These are phyloP conservation scores for Caryocar brasiliense DNA, from an alignment of 441 rosid species.

Conservation along the genomic window DNA sequence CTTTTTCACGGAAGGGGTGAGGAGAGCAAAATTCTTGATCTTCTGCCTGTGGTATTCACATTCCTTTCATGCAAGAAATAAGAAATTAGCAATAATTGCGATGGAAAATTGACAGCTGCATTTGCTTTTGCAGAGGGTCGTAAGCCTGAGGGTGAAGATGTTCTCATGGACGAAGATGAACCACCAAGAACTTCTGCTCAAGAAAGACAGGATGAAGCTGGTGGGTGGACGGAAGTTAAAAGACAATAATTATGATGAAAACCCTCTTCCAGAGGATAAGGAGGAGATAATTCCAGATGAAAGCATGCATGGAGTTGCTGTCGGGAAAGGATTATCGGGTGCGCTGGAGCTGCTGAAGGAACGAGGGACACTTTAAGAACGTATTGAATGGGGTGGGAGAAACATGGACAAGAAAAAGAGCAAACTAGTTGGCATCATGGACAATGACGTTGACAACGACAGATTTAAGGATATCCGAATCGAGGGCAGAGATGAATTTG, in stretches of 20 bases:
- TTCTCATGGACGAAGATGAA: slow-evolving; percentile 90
- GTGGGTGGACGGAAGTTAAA: slow-evolving; percentile 57
- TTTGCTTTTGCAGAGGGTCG: slow-evolving; percentile 48
- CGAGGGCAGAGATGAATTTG: slow-evolving; percentile 93
- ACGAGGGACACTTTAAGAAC: slow-evolving; percentile 85
- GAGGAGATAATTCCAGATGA: slow-evolving; percentile 71
- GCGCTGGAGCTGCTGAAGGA: slow-evolving; percentile 76
- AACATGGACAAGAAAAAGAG: slow-evolving; percentile 99
- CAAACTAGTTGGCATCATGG: slow-evolving; percentile 81
- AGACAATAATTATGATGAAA: slow-evolving; percentile 43
- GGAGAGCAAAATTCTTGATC: too few relatives aligned
- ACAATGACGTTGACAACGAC: slow-evolving; percentile 30
- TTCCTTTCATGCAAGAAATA: too few relatives aligned
- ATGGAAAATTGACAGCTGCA: not conserved
- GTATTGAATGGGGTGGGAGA: slow-evolving; percentile 92
- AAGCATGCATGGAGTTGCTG: slow-evolving; percentile 73
- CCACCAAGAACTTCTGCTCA: slow-evolving; percentile 43
- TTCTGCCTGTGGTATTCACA: too few relatives aligned
- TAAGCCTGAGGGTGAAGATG: slow-evolving; percentile 66
- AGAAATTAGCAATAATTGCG: too few relatives aligned
- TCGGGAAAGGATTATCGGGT: slow-evolving; percentile 89
- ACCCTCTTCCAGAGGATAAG: slow-evolving; percentile 32
- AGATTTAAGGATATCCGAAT: slow-evolving; percentile 72
- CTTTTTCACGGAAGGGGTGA: too few relatives aligned
- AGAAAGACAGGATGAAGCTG: slow-evolving; percentile 44